A percentile compares a stretch with the other conserved stretches of the same genome.
Conservation (phyloP, 2,329 filamentous ascomycete species). For the Pseudocercospora vitis region DNA sequence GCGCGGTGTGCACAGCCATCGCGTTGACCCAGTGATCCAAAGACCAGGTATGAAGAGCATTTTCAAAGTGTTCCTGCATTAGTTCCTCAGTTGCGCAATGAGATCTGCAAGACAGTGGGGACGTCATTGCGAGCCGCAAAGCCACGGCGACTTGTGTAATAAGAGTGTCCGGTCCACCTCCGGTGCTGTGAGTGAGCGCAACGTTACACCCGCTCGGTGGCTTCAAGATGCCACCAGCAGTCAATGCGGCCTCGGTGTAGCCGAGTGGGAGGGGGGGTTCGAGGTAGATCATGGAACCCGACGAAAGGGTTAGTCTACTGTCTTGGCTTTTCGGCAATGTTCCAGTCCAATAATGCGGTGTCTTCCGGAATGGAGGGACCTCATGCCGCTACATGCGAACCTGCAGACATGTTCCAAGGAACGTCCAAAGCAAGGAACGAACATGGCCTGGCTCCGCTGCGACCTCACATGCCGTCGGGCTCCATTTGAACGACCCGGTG, state of each 20-base stretch:
- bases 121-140: slow-evolving; percentile 23
- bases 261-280: slow-evolving; percentile 22
- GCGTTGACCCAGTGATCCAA: slow-evolving; percentile 24
- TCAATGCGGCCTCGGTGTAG: slow-evolving; percentile 22
- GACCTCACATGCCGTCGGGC: background rate
- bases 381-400: slow-evolving; percentile 11
- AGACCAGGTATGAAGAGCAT: slow-evolving; percentile 21
- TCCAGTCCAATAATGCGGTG: background rate
- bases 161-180: slow-evolving; percentile 24
- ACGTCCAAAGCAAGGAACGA: slow-evolving; percentile 8
- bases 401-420: slow-evolving; percentile 1
- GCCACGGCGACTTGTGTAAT: slow-evolving; percentile 26
- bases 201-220: slow-evolving; percentile 31
- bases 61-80: slow-evolving; percentile 35
- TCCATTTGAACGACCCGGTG: background rate
- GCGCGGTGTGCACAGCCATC: background rate
- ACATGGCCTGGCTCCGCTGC: background rate
- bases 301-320: background rate
- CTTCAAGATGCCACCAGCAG: slow-evolving; percentile 19
- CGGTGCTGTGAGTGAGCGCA: slow-evolving; percentile 23
- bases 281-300: slow-evolving; percentile 3
- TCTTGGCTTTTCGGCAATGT: slow-evolving; percentile 9
- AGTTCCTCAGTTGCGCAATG: slow-evolving; percentile 33
- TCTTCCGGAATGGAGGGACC: slow-evolving; percentile 3
- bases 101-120: slow-evolving; percentile 25